phyloP scores from a whole-genome alignment of 345 rosid genomes.

The Eucalyptus tenuipes region DNA sequence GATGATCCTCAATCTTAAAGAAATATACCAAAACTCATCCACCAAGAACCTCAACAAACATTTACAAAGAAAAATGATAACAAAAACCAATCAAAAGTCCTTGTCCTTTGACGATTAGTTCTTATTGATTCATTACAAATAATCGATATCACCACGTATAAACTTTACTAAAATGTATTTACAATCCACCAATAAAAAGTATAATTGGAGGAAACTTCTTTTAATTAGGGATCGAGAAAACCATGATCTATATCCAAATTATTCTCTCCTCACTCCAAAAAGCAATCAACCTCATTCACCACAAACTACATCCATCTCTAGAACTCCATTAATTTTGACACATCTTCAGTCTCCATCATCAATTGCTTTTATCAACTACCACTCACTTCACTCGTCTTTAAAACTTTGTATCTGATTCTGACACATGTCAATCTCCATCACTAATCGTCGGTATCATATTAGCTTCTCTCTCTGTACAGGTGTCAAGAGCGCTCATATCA shows the following conservation, averaged over 20 bases:
- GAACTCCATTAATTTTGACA: not conserved
- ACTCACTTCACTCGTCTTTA: rapidly evolving
- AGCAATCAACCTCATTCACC: not conserved
- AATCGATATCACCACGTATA: not conserved
- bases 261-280: not conserved
- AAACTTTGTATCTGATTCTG: not conserved
- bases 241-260: not conserved
- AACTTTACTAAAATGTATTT: not conserved
- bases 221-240: not conserved
- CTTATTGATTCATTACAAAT: not conserved
- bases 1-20: not conserved
- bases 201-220: not conserved
- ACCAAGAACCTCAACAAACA: not conserved
- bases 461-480: not conserved
- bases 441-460: not conserved
- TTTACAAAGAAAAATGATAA: not conserved
- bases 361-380: not conserved
- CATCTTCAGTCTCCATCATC: not conserved
- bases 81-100: not conserved
- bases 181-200: not conserved
- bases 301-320: not conserved
- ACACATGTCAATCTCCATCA: not conserved
- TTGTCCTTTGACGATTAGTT: not conserved
- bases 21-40: not conserved
- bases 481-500: not conserved